These are phyloP conservation scores for Aegilops speltoides DNA, from an alignment of 176 grass and related monocot species.

Conservation along the genomic window DNA sequence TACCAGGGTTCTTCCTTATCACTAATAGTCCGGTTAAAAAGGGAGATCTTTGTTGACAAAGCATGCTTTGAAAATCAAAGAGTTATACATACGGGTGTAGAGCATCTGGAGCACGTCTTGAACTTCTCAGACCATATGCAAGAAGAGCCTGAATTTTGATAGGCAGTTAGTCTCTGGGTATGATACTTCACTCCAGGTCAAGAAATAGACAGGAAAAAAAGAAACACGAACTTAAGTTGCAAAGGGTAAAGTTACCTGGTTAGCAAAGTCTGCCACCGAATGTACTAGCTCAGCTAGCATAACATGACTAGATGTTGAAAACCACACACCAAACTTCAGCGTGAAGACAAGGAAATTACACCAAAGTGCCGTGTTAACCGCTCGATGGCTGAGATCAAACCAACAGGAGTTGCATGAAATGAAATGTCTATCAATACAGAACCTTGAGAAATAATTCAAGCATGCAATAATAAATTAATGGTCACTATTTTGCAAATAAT, in stretches of 20 bases:
- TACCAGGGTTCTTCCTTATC: neutral
- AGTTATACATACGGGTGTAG: constrained; percentile 79
- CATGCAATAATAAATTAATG: constrained; percentile 26
- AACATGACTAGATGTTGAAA: constrained; percentile 98
- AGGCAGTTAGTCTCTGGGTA: neutral
- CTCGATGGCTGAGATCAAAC: constrained; percentile 71
- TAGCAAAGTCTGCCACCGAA: constrained; percentile 87
- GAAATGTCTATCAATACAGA: constrained; percentile 22
- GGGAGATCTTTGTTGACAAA: constrained; percentile 6
- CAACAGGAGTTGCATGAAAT: constrained; percentile 26
- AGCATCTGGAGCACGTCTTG: constrained; percentile 93
- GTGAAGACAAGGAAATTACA: constrained; percentile 99
- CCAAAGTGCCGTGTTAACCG: constrained; percentile 88
- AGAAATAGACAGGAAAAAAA: constrained; percentile 23
- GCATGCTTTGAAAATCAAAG: constrained; percentile 9
- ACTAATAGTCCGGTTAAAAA: constrained; percentile 7
- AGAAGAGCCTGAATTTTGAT: constrained; percentile 73
- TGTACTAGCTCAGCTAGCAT: constrained; percentile 97
- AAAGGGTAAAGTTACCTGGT: constrained; percentile 62
- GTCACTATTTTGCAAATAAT: constrained; percentile 1
- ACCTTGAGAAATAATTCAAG: constrained; percentile 4
- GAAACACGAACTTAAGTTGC: neutral
- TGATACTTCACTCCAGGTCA: neutral
- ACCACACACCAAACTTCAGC: constrained; percentile 92
- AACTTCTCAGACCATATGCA: constrained; percentile 95